Conservation (phyloP, 164 flowering plant species). For the Aristolochia contorta region DNA sequence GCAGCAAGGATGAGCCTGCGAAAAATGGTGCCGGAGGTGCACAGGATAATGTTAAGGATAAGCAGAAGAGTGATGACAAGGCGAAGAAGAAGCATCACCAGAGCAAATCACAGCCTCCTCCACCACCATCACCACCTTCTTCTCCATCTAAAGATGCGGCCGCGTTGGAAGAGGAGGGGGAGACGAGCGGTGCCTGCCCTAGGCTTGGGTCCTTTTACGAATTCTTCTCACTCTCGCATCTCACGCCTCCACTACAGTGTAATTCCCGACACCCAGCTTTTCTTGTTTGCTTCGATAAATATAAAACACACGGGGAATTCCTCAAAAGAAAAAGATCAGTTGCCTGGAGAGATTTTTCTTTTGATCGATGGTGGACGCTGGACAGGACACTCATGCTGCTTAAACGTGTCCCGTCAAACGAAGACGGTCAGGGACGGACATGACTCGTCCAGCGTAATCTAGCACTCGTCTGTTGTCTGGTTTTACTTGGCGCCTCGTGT, state of each 20-base stretch:
- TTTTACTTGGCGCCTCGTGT: no score
- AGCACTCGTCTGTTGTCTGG: no score
- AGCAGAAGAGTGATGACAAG: constrained; percentile 24
- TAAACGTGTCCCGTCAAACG: no score
- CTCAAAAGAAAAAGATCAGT: no score
- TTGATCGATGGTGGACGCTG: no score
- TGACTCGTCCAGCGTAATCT: no score
- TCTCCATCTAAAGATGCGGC: constrained; percentile 24
- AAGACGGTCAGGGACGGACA: no score
- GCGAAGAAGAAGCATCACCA: constrained; percentile 18
- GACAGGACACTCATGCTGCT: no score
- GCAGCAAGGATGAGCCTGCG: constrained; percentile 20
- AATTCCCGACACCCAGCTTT: constrained; percentile 3
- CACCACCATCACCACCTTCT: constrained; percentile 9
- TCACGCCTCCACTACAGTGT: constrained; percentile 92
- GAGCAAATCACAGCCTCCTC: constrained; percentile 17
- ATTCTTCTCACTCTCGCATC: constrained; percentile 91
- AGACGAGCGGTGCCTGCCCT: constrained; percentile 63
- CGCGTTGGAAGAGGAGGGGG: constrained; percentile 53
- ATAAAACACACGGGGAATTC: no score
- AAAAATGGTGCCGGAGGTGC: constrained; percentile 25
- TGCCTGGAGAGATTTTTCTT: no score
- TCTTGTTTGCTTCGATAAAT: background rate
- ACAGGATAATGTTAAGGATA: constrained; percentile 27
- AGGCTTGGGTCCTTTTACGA: constrained; percentile 84